Base-by-base conservation (phyloP, 768 basidiomycete species). In the Hydnomerulius pinastri region DNA sequence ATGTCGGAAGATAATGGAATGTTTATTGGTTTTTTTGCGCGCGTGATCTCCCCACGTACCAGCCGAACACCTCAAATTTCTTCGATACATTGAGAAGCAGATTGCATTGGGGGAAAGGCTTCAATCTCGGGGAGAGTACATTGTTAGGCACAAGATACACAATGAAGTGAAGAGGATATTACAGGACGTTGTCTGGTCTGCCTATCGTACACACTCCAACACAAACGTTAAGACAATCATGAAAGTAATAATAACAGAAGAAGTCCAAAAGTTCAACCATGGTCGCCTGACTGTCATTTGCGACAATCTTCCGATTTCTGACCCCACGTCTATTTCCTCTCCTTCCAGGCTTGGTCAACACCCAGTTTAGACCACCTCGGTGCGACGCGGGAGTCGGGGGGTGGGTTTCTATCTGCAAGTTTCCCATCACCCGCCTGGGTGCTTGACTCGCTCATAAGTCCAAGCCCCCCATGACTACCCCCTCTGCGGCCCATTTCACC, bases 361-460 rank as follows among this genome's bases (percentile, higher is more conserved):
- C 77, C 81, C 51, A 71, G 67, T 62, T 71, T 77, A 39, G 75
- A 74, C 67, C 73, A 77, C 53, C 67, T 69, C 61, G 75, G 73
- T 17, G 73, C 77, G 43, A 68, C 72, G 18, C 58, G 70, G 25
- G 57, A 58, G 48, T 77, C 73, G 13, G 77, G 77, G 35, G 69
- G 76, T 2, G 77, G 74, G 56, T 81, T 82, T 54, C 76, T 67
- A 38, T 74, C 74, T 12, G 67, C 70, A 21, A 79, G 72, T 46
- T 59, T 57, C 28, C 70, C 70, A 48, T 70, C 57, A 43, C 73
- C 76, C 12, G 62, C 39, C 50, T 54, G 50, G 20, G 75, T 74
- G 36, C 73, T 67, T 48, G 60, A 55, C 62, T 63, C 65, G 60
- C 79, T 76, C 73, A 74, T 72, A 58, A 77, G 52, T 24, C 66